Conservation (phyloP, 768 basidiomycete genomes). For the Multifurca ochricompacta region DNA sequence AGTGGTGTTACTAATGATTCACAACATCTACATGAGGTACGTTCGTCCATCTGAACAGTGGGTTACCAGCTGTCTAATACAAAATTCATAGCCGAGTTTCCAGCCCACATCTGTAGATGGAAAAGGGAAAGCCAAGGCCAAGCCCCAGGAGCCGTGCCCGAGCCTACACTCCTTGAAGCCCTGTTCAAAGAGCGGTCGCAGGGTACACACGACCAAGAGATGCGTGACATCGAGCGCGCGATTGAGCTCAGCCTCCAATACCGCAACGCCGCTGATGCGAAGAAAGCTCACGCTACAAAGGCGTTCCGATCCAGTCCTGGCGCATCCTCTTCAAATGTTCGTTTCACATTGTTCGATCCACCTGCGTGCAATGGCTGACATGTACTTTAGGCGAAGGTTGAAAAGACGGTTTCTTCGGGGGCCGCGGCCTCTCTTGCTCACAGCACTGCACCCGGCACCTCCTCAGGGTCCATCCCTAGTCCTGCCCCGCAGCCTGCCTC, state of each 20-base stretch:
- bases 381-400: background rate
- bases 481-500: background rate
- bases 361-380: background rate
- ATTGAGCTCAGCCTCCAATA: constrained; percentile 15
- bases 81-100: background rate
- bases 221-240: background rate
- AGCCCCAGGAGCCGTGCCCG: background rate
- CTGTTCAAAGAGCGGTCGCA: background rate
- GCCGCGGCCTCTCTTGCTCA: background rate
- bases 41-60: background rate
- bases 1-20: background rate
- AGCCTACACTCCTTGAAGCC: background rate
- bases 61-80: background rate
- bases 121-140: constrained; percentile 3
- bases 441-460: background rate
- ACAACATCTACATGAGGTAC: background rate
- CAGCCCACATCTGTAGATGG: background rate
- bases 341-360: background rate
- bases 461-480: background rate
- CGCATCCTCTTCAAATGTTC: constrained; percentile 7
- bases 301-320: background rate
- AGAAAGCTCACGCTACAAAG: background rate
- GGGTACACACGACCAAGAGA: background rate
- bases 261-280: background rate
- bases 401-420: background rate